Percentiles rank a stretch among this genome's conserved stretches.
Evolutionary conservation across 2,329 filamentous ascomycete species (phyloP).

Genomic region (Capronia americana): DNA sequence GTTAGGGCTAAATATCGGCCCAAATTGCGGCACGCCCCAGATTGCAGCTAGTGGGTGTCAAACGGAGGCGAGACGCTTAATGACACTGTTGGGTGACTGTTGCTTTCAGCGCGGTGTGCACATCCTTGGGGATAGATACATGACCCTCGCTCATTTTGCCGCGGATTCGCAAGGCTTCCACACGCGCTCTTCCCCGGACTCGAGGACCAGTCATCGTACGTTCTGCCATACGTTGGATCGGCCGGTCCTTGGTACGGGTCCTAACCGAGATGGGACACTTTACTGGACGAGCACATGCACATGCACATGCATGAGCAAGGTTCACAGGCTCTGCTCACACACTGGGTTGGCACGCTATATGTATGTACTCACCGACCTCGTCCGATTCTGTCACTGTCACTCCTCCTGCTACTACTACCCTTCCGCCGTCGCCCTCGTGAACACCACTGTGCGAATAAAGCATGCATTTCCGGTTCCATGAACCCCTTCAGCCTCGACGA

Average conservation of each 20-base stretch:
- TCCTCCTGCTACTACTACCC: no score
- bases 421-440: background rate
- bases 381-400: background rate
- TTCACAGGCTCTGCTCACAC: background rate
- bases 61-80: background rate
- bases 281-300: background rate
- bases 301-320: background rate
- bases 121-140: background rate
- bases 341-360: background rate
- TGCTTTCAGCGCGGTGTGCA: background rate
- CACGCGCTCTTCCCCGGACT: background rate
- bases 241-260: background rate
- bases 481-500: slow-evolving; percentile 11
- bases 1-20: background rate
- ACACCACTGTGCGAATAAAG: background rate
- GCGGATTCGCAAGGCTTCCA: background rate
- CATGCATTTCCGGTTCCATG: slow-evolving; percentile 13
- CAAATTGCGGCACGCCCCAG: background rate
- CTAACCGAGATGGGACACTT: background rate
- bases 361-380: background rate
- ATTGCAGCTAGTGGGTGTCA: background rate
- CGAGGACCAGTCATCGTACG: background rate
- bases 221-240: background rate
- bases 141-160: background rate
- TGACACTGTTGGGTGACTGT: background rate